Percentiles rank a stretch among this genome's conserved stretches.
phyloP scores from a whole-genome alignment of 108 stramenopile genomes.

The Mediolabrus comicus region DNA sequence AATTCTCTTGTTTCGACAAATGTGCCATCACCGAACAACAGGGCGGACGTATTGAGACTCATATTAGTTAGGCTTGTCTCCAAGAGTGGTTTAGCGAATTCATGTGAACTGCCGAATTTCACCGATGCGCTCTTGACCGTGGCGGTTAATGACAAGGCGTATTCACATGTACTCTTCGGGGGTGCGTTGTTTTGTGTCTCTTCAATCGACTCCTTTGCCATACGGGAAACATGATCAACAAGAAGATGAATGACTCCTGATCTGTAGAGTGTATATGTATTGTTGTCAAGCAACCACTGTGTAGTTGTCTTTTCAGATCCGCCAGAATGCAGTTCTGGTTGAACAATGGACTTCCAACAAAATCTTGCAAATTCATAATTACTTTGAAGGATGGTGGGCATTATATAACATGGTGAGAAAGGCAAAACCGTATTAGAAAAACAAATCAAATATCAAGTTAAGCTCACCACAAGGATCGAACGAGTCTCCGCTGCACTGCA shows the following conservation, averaged over 20 bases:
- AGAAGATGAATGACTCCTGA: slow-evolving; percentile 17
- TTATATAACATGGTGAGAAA: neutral
- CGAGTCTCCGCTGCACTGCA: slow-evolving; percentile 5
- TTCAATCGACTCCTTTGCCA: neutral
- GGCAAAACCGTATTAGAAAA: neutral
- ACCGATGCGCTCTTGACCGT: slow-evolving; percentile 20
- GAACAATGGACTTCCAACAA: slow-evolving; percentile 37
- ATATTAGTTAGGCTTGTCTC: slow-evolving; percentile 18
- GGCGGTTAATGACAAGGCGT: slow-evolving; percentile 9
- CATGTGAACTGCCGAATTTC: slow-evolving; percentile 27
- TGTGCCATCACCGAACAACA: slow-evolving; percentile 4
- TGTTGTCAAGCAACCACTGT: slow-evolving; percentile 30
- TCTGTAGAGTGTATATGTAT: slow-evolving; percentile 2
- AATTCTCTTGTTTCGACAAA: slow-evolving; percentile 6
- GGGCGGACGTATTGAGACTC: slow-evolving; percentile 15
- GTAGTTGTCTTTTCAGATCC: neutral
- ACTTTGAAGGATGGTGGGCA: neutral
- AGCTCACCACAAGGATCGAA: slow-evolving; percentile 3
- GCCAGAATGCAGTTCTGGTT: slow-evolving; percentile 24
- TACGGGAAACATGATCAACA: slow-evolving; percentile 9
- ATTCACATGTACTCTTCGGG: neutral
- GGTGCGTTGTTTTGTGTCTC: neutral
- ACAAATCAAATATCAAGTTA: neutral
- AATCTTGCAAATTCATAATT: slow-evolving; percentile 44
- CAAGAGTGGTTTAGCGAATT: slow-evolving; percentile 17